Evolutionary conservation across 768 basidiomycete genomes (phyloP).

Genomic region (Suillus discolor): DNA sequence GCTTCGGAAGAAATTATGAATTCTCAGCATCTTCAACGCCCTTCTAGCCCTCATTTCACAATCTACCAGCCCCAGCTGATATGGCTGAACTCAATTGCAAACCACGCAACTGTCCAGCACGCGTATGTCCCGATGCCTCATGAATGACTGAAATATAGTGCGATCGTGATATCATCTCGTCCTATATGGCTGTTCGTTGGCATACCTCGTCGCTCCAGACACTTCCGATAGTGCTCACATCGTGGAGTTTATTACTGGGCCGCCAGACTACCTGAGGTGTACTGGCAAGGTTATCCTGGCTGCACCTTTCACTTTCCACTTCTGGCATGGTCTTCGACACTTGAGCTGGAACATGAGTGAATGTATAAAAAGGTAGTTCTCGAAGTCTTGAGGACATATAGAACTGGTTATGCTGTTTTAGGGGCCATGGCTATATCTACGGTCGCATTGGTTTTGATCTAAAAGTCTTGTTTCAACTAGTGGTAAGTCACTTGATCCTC

Average conservation of each 20-base stretch:
- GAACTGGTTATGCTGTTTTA: conserved; percentile 79
- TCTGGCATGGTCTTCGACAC: conserved; percentile 88
- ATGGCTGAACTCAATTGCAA: conserved; percentile 84
- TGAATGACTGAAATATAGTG: neutral
- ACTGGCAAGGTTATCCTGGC: conserved; percentile 79
- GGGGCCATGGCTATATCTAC: conserved; percentile 79
- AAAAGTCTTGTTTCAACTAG: conserved; percentile 11
- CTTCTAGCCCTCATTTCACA: conserved; percentile 91
- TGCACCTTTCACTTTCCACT: conserved; percentile 88
- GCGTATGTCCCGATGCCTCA: conserved; percentile 47
- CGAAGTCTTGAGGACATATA: conserved; percentile 77
- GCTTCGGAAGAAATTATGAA: conserved; percentile 71
- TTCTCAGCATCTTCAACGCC: conserved; percentile 83
- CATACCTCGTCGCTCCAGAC: conserved; percentile 81
- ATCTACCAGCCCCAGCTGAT: conserved; percentile 97
- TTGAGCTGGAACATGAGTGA: conserved; percentile 86
- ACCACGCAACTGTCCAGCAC: conserved; percentile 86
- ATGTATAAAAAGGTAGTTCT: conserved; percentile 55
- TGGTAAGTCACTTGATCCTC: neutral
- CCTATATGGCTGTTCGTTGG: conserved; percentile 85
- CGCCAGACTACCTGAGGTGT: conserved; percentile 79
- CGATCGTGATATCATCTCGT: conserved; percentile 44
- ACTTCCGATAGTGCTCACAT: conserved; percentile 81
- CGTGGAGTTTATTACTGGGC: conserved; percentile 65
- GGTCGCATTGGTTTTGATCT: conserved; percentile 62